Evolutionary conservation across 495 filamentous ascomycete genomes (phyloP).

Genomic region (Hamigera avellanea): DNA sequence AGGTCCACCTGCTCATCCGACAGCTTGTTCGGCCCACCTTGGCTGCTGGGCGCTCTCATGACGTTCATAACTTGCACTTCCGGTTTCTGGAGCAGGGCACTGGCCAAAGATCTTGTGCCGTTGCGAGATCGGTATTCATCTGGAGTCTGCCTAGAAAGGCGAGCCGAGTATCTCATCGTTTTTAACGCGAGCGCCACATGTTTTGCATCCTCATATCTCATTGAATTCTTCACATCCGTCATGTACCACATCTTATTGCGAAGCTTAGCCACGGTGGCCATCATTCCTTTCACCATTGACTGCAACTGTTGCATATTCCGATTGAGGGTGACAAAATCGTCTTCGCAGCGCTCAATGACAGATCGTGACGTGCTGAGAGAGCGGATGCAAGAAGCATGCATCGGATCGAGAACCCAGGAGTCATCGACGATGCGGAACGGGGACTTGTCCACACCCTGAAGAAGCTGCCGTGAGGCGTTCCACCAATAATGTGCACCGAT

Average conservation of each 20-base stretch:
- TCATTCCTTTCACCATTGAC: conserved; percentile 20
- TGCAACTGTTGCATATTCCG: conserved; percentile 27
- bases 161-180: conserved; percentile 61
- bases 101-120: conserved; percentile 34
- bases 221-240: conserved; percentile 89
- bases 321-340: conserved; percentile 25
- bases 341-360: conserved; percentile 32
- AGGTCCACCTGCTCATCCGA: conserved; percentile 92
- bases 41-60: conserved; percentile 68
- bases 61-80: conserved; percentile 82
- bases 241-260: conserved; percentile 99
- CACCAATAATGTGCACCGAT: conserved; percentile 40
- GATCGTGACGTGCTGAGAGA: conserved; percentile 25
- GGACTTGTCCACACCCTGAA: conserved; percentile 12
- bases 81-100: conserved; percentile 66
- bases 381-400: conserved; percentile 24
- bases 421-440: conserved; percentile 15
- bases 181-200: conserved; percentile 80
- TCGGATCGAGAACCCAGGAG: conserved; percentile 31
- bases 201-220: conserved; percentile 76
- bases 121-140: conserved; percentile 38
- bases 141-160: conserved; percentile 25
- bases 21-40: conserved; percentile 87
- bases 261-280: conserved; percentile 24
- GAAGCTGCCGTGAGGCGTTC: conserved; percentile 31